Evolutionary conservation across 768 basidiomycete genomes (phyloP).

Genomic region (Pleurotus platypus): DNA sequence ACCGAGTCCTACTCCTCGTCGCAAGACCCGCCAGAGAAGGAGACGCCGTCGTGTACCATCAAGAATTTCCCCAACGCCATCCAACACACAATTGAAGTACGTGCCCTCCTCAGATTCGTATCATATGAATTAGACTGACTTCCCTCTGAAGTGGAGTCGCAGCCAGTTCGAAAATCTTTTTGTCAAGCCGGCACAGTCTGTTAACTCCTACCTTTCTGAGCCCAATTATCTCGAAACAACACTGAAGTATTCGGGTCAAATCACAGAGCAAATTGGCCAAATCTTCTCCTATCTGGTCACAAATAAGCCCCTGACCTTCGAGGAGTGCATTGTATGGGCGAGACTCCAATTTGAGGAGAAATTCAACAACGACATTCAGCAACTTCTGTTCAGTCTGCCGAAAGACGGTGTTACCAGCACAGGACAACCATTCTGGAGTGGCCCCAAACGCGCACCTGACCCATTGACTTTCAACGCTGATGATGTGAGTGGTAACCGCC

Average conservation of each 20-base stretch:
- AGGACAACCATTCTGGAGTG: constrained; percentile 98
- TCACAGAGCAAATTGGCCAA: constrained; percentile 84
- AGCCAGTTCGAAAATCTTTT: constrained; percentile 91
- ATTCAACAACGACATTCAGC: constrained; percentile 90
- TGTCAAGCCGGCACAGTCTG: constrained; percentile 89
- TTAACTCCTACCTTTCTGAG: constrained; percentile 95
- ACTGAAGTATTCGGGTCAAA: constrained; percentile 88
- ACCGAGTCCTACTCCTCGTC: constrained; percentile 98
- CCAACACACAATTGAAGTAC: constrained; percentile 93
- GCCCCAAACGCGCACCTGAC: constrained; percentile 96
- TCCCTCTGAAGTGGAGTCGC: constrained; percentile 74
- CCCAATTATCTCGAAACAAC: constrained; percentile 92
- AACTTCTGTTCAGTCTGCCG: constrained; percentile 89
- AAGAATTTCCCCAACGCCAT: constrained; percentile 99
- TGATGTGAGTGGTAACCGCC: constrained; percentile 57
- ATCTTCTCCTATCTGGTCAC: constrained; percentile 88
- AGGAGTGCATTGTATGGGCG: constrained; percentile 98
- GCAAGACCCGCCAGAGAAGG: constrained; percentile 98
- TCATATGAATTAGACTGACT: neutral
- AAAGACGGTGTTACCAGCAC: constrained; percentile 89
- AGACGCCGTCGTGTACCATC: constrained; percentile 94
- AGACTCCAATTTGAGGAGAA: constrained; percentile 92
- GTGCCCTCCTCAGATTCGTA: constrained; percentile 13
- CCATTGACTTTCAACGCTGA: constrained; percentile 81
- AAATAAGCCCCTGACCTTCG: constrained; percentile 91